A percentile compares a stretch with the other conserved stretches of the same genome.
phyloP scores from a whole-genome alignment of 73 alveolate species.

The Tetrahymena elliotti region DNA sequence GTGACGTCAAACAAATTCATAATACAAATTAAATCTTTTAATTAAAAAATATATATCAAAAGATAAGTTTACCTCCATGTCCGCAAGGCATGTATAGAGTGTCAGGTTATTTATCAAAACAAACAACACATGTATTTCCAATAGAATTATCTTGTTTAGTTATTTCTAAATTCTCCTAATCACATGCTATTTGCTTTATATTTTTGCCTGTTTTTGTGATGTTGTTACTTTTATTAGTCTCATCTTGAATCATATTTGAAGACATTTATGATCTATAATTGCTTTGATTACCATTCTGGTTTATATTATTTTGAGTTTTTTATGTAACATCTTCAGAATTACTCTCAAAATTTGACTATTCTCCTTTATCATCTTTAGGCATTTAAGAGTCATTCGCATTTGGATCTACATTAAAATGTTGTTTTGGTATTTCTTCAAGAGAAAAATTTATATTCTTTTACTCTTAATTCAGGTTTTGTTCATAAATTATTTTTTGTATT shows the following conservation, averaged over 20 bases:
- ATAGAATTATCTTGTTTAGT: not conserved
- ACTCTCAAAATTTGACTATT: not conserved
- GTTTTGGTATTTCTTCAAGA: not conserved
- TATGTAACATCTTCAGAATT: not conserved
- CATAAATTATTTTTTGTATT: not conserved
- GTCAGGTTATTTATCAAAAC: constrained; percentile 27
- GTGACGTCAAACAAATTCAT: not conserved
- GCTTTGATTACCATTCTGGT: not conserved
- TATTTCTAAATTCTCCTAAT: not conserved
- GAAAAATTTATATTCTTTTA: not conserved
- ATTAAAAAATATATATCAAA: not conserved
- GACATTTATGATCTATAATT: not conserved
- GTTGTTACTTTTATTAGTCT: not conserved
- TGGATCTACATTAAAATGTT: not conserved
- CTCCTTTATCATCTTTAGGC: not conserved
- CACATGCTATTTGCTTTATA: not conserved
- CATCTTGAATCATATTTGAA: not conserved
- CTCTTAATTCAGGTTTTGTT: not conserved
- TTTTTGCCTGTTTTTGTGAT: not conserved
- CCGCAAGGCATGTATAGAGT: constrained; percentile 38
- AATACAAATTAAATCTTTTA: not conserved
- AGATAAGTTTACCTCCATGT: constrained; percentile 8
- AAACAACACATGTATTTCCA: constrained; percentile 2
- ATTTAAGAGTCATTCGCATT: not conserved
- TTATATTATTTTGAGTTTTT: not conserved